Base-by-base conservation (phyloP, 2,329 filamentous ascomycete genomes). In the Penicillium sp. region DNA sequence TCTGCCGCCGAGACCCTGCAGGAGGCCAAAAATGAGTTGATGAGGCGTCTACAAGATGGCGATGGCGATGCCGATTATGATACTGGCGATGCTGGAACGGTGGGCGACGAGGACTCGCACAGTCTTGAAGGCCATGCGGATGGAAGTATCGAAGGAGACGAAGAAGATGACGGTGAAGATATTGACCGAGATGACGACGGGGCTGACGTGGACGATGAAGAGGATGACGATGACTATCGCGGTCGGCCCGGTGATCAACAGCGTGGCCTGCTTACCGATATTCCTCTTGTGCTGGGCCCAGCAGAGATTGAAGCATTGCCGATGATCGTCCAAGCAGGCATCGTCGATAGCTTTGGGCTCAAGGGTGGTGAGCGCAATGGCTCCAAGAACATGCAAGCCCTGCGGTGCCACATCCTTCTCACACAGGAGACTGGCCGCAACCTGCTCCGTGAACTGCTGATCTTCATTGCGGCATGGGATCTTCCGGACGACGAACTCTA, bases 381-480 rank as follows among this genome's bases (percentile, higher is more conserved):
- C 9, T 74, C 80, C 3, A 76, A 90, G 66, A 95, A 92, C 66
- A 85, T 96, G 73, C 91, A 96, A 70, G 90, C 91, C 55, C 90
- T 92, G 1, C 81, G 92, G 20, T 96, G 92, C 64, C 89, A 95
- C 66, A 88, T 96, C 66, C 83, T 97, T 44, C 78, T 97, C 38
- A 91, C 91, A 0, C 84, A 95, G 54, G 91, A 96, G 65, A 95
- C 90, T 56, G 92, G 92, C 3, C 86, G 92, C 61, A 96, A 95
- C 66, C 78, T 97, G 4, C 78, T 97, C 1, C 82, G 92, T 50
- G 92, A 97, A 70, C 83, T 97, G 64, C 79, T 97, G 39, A 95
- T 97, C 52, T 96, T 96, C 69, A 95, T 96, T 56, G 92, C 92
- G 5, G 92, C 95, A 8, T 97, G 92, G 92, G 92, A 96, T 67